Evolutionary conservation across 208 protist species (phyloP).

Genomic region (Crithidia mellificae): DNA sequence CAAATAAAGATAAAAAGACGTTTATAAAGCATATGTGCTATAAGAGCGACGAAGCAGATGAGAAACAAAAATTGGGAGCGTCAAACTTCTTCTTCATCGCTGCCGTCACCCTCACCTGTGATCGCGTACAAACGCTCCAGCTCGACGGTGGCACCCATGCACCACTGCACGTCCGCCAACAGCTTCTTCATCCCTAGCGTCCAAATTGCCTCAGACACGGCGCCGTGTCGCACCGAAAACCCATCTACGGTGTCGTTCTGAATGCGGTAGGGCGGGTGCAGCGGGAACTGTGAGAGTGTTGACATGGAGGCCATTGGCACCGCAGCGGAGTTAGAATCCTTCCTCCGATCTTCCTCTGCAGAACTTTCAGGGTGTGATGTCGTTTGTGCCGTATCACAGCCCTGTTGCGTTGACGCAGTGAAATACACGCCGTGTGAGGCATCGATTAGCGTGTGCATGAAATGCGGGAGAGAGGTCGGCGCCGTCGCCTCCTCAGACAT

Average conservation of each 20-base stretch:
- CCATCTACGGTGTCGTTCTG: conserved; percentile 53
- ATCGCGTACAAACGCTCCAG: conserved; percentile 45
- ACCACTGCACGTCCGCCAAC: conserved; percentile 78
- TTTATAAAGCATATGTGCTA: no score
- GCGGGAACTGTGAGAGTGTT: conserved; percentile 11
- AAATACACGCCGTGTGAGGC: neutral
- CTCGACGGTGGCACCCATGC: conserved; percentile 55
- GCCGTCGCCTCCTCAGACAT: neutral
- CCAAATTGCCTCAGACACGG: conserved; percentile 66
- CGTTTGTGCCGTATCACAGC: no score
- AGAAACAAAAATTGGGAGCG: neutral
- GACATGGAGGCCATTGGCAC: neutral
- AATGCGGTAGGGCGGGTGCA: conserved; percentile 54
- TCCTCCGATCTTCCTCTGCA: neutral
- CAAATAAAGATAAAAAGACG: no score
- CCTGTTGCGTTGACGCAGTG: no score
- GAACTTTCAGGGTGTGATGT: no score
- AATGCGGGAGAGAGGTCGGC: conserved; percentile 18
- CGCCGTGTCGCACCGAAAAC: conserved; percentile 63
- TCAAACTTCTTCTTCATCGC: neutral
- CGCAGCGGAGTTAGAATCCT: neutral
- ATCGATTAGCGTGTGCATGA: conserved; percentile 4
- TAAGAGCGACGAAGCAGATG: no score
- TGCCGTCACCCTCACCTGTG: conserved; percentile 7
- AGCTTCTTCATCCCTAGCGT: conserved; percentile 82